Evolutionary conservation across 345 rosid species (phyloP), one percentile per base, ranked within the genome.

Genomic region (Odontarrhena argentea): DNA sequence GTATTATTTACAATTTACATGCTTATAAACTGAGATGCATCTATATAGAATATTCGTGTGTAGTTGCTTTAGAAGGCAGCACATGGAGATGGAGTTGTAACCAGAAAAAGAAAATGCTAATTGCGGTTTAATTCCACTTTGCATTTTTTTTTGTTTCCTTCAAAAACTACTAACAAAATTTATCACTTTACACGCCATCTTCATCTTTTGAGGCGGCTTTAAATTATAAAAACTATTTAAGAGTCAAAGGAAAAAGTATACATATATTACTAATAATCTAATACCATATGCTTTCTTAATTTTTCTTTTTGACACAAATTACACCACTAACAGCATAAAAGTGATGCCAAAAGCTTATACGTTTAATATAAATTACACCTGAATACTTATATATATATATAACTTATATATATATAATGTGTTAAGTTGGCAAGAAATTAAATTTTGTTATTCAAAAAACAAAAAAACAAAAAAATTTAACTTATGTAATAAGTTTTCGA

Each of bases 21-120:
- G 70, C 64, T 41, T 50, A 48, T 5, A 46, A 18, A 63, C 24
- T 52, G n/a, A 55, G 28, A 63, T 47, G 35, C 36, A 40, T 69
- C 9, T 36, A 30, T n/a, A 41, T 58, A 49, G 37, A 64, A 72
- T 56, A 72, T 58, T 57, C 65, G 47, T 50, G 48, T 65, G 76
- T 65, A 57, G 66, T 57, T 72, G 66, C 71, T 65, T 72, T 72
- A 72, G 47, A 72, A 72, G 66, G 76, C 76, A 72, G 76, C 76
- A 72, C 70, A 65, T 65, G 24, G 58, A 49, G 66, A 56, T 57
- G 30, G 61, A 58, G 55, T 58, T 59, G 13, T 58, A 51, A 44
- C 13, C 11, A 43, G 13, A 36, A 36, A 6, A 4, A 36, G 6
- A 11, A 51, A 66, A 43, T 52, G 4, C 8, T 48, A 37, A 64